Conservation (phyloP, 2,329 filamentous ascomycete genomes). For the Ophiostoma montium region DNA sequence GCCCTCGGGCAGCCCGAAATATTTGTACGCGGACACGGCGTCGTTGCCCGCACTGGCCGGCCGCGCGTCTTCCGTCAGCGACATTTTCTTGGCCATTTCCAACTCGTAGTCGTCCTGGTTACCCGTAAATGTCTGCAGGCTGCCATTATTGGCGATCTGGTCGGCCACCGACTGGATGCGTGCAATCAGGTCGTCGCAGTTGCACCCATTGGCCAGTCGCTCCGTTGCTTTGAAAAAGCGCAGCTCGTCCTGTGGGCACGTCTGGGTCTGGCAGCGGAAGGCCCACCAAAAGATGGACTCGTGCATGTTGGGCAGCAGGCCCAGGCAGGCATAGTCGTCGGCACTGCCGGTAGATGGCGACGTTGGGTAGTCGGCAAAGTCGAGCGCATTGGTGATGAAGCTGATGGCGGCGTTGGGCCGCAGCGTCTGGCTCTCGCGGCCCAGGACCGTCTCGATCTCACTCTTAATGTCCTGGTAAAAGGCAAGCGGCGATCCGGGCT, state of each 20-base stretch:
- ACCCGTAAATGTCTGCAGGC: not conserved
- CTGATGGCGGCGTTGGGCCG: constrained; percentile 18
- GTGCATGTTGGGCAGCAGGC: constrained; percentile 14
- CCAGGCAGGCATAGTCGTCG: constrained; percentile 14
- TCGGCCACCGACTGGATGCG: constrained; percentile 7
- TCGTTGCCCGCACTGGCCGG: not conserved
- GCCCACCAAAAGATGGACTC: constrained; percentile 18
- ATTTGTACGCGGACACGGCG: constrained; percentile 14
- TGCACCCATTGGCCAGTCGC: constrained; percentile 13
- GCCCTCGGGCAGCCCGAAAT: constrained; percentile 14
- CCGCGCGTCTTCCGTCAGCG: constrained; percentile 7
- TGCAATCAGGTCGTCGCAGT: constrained; percentile 13
- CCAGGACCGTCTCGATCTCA: constrained; percentile 30
- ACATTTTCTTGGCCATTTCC: constrained; percentile 13
- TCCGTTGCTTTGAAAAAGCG: constrained; percentile 12
- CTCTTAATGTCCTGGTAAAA: constrained; percentile 35
- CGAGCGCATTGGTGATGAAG: constrained; percentile 11
- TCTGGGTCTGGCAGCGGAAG: constrained; percentile 16
- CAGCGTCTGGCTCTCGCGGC: constrained; percentile 11
- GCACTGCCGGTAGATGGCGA: constrained; percentile 1
- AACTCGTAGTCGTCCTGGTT: constrained; percentile 10
- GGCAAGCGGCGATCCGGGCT: constrained; percentile 28
- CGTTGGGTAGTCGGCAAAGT: constrained; percentile 9
- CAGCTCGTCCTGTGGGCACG: constrained; percentile 10
- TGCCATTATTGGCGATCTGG: not conserved